Conservation (phyloP, 129 eudicot species). For the Tagetes patula region DNA sequence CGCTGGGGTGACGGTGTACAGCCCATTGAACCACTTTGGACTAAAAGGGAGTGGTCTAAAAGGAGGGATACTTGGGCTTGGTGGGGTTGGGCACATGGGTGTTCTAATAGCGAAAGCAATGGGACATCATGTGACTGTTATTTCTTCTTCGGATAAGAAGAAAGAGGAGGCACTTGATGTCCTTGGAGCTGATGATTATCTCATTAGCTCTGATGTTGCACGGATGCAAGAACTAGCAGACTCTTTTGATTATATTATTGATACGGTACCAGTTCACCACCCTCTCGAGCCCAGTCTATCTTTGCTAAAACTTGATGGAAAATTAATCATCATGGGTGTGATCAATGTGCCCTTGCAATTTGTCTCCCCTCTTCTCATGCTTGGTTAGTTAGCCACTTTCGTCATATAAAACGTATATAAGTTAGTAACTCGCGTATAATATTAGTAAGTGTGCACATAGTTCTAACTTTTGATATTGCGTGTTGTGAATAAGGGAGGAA, state of each 20-base stretch:
- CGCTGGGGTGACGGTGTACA: slow-evolving; percentile 90
- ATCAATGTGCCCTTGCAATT: slow-evolving; percentile 74
- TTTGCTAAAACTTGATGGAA: slow-evolving; percentile 76
- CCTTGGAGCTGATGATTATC: slow-evolving; percentile 82
- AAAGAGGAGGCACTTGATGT: slow-evolving; percentile 73
- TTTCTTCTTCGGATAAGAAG: slow-evolving; percentile 82
- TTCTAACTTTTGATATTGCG: not conserved
- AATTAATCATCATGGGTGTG: slow-evolving; percentile 81
- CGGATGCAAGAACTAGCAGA: slow-evolving; percentile 67
- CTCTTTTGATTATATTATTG: slow-evolving; percentile 84
- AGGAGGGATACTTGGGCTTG: slow-evolving; percentile 92
- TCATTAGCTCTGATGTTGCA: slow-evolving; percentile 70
- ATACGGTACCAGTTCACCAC: slow-evolving; percentile 75
- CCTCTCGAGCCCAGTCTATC: slow-evolving; percentile 87
- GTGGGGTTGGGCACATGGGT: slow-evolving; percentile 99
- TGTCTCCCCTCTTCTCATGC: slow-evolving; percentile 77
- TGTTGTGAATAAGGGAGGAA: slow-evolving; percentile 55
- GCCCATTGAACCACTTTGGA: slow-evolving; percentile 91
- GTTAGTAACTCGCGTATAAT: not conserved
- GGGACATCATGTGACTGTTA: slow-evolving; percentile 97
- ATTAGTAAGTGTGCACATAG: not conserved
- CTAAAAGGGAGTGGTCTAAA: slow-evolving; percentile 63
- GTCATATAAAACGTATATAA: not conserved
- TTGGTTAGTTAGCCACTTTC: slow-evolving; percentile 58
- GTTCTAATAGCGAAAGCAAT: slow-evolving; percentile 86